Evolutionary conservation across 2,329 filamentous ascomycete genomes (phyloP).

Genomic region (Aspergillus hiratsukae): DNA sequence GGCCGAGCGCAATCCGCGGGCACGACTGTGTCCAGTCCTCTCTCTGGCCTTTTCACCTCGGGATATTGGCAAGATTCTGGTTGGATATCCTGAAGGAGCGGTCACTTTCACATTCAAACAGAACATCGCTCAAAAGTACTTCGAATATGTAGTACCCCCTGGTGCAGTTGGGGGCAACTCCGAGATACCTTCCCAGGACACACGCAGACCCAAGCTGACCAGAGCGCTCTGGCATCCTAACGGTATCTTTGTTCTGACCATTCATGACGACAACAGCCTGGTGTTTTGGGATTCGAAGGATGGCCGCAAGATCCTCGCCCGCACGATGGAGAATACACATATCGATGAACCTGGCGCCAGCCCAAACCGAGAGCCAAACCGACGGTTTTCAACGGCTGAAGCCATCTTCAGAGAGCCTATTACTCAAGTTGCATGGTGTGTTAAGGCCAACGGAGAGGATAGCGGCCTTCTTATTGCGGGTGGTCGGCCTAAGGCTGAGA

Average conservation of each 20-base stretch:
- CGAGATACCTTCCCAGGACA: constrained; percentile 57
- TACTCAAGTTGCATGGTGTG: constrained; percentile 82
- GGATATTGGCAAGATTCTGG: constrained; percentile 84
- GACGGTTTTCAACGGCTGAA: constrained; percentile 42
- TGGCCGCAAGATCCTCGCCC: constrained; percentile 74
- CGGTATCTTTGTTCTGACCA: constrained; percentile 81
- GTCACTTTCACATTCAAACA: constrained; percentile 95
- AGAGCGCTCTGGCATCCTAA: constrained; percentile 94
- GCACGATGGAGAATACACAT: constrained; percentile 70
- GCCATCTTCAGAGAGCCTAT: constrained; percentile 68
- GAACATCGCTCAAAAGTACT: constrained; percentile 70
- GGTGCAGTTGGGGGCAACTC: constrained; percentile 76
- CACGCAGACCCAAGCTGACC: constrained; percentile 68
- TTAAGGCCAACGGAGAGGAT: constrained; percentile 88
- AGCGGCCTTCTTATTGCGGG: constrained; percentile 84
- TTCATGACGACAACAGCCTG: constrained; percentile 84
- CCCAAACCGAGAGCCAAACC: constrained; percentile 38
- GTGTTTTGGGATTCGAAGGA: constrained; percentile 95
- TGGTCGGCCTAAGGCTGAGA: constrained; percentile 63
- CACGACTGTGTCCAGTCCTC: constrained; percentile 63
- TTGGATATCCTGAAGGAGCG: constrained; percentile 85
- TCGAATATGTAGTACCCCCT: constrained; percentile 74
- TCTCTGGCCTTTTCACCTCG: constrained; percentile 81
- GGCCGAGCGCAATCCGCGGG: constrained; percentile 65
- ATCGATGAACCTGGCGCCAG: constrained; percentile 62